Conservation (phyloP, 345 rosid genomes). For the Brassica carinata region DNA sequence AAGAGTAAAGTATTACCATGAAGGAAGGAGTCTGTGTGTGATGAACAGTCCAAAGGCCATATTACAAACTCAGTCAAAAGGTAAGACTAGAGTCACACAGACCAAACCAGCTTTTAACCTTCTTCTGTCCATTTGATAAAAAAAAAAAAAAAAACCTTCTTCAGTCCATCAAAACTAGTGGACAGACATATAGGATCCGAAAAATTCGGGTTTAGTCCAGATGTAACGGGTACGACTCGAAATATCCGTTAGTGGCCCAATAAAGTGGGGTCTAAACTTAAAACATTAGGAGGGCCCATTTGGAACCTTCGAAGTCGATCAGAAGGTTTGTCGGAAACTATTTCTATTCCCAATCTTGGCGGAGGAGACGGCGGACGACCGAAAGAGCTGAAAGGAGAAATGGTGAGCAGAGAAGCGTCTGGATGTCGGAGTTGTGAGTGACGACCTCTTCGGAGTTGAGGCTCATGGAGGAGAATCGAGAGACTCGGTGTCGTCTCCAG, state of each 20-base stretch:
- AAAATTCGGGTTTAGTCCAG: not conserved
- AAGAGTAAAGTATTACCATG: slow-evolving; percentile 16
- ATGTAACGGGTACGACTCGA: not conserved
- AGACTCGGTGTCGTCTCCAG: not conserved
- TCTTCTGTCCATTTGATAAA: not conserved
- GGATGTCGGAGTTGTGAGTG: not conserved
- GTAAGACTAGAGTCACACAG: not conserved
- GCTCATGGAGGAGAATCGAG: not conserved
- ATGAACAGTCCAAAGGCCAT: slow-evolving; percentile 20
- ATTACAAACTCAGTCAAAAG: slow-evolving; percentile 22
- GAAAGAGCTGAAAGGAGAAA: slow-evolving; percentile 8
- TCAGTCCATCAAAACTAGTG: not conserved
- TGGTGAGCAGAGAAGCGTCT: slow-evolving; percentile 59
- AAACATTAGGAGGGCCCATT: not conserved
- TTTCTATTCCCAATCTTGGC: not conserved
- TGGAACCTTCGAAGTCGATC: not conserved
- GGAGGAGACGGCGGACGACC: slow-evolving; percentile 7
- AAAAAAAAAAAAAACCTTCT: no score
- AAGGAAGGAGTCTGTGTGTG: slow-evolving; percentile 24
- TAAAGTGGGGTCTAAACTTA: not conserved
- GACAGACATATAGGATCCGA: not conserved
- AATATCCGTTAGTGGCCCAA: slow-evolving; percentile 4
- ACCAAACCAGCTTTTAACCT: not conserved
- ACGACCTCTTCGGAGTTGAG: not conserved
- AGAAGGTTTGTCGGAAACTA: slow-evolving; percentile 9